A percentile compares a stretch with the other conserved stretches of the same genome.
Conservation (phyloP, 257 asterid genomes). For the Petrea volubilis region DNA sequence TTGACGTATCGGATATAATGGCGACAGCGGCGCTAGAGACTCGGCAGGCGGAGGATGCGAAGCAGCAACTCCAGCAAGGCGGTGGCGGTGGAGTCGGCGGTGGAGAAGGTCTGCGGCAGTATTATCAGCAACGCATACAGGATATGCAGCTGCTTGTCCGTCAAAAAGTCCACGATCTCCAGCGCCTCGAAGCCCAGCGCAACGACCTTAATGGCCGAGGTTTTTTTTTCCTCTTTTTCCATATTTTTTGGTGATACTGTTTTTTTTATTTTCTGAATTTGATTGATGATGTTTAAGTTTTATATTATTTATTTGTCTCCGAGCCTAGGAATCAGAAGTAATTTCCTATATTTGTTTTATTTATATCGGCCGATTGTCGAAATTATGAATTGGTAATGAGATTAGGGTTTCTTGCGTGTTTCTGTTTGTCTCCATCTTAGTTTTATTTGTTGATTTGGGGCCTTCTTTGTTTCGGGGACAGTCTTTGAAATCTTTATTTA, state of each 20-base stretch:
- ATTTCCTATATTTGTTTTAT: neutral
- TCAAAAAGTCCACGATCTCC: constrained; percentile 59
- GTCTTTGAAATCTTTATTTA: neutral
- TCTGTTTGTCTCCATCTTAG: neutral
- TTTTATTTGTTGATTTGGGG: neutral
- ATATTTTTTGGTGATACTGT: neutral
- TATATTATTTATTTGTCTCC: neutral
- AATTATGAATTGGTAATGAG: neutral
- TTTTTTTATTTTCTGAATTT: neutral
- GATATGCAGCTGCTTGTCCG: constrained; percentile 66
- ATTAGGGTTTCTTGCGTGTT: neutral
- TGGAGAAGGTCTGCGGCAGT: constrained; percentile 72
- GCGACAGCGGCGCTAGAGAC: constrained; percentile 54
- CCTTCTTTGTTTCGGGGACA: neutral
- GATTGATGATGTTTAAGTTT: neutral
- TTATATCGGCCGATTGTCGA: neutral
- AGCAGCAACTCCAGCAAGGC: constrained; percentile 37
- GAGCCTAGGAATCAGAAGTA: neutral
- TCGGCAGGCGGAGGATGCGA: constrained; percentile 40
- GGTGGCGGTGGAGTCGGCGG: constrained; percentile 36
- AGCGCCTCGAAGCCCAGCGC: constrained; percentile 80
- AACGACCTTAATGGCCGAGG: constrained; percentile 79
- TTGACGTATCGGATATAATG: constrained; percentile 32
- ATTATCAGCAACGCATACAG: constrained; percentile 63
- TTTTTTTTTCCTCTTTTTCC: constrained; percentile 8